These are phyloP conservation scores for Pichia ethanolica DNA, from an alignment of 805 yeast genomes.

Conservation along the genomic window DNA sequence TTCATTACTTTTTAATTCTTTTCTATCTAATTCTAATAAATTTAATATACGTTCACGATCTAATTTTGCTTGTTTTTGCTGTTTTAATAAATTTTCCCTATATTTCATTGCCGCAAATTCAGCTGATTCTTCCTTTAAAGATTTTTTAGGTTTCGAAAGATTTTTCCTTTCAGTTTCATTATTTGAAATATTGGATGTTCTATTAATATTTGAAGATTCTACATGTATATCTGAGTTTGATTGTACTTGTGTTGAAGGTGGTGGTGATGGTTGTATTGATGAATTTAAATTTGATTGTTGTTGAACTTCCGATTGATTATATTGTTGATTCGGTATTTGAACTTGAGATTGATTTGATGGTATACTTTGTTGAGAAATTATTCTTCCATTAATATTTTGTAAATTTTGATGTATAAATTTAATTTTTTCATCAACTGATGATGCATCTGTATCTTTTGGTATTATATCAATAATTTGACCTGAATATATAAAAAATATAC, in stretches of 20 bases:
- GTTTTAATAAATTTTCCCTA: slow-evolving; percentile 31
- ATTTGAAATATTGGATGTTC: slow-evolving; percentile 6
- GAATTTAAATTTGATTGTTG: too few relatives aligned
- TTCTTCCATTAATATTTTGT: neutral
- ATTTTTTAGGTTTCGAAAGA: neutral
- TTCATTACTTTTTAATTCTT: slow-evolving; percentile 13
- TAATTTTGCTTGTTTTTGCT: slow-evolving; percentile 31
- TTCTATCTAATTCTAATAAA: slow-evolving; percentile 44
- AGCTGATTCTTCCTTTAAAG: slow-evolving; percentile 36
- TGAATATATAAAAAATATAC: slow-evolving; percentile 45
- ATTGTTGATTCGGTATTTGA: too few relatives aligned
- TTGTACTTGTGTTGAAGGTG: neutral
- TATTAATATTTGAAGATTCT: too few relatives aligned
- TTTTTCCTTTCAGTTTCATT: neutral
- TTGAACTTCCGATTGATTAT: too few relatives aligned
- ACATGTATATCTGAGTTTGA: too few relatives aligned
- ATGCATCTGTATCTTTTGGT: slow-evolving; percentile 25
- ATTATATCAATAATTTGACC: slow-evolving; percentile 41
- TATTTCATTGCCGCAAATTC: slow-evolving; percentile 32
- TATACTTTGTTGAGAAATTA: neutral
- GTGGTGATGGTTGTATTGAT: neutral
- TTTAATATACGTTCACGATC: slow-evolving; percentile 52
- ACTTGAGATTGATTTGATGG: neutral
- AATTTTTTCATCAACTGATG: slow-evolving; percentile 23
- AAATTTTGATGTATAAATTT: neutral